phyloP scores from a whole-genome alignment of 2,329 filamentous ascomycete genomes.

The Elsinoe perseae region DNA sequence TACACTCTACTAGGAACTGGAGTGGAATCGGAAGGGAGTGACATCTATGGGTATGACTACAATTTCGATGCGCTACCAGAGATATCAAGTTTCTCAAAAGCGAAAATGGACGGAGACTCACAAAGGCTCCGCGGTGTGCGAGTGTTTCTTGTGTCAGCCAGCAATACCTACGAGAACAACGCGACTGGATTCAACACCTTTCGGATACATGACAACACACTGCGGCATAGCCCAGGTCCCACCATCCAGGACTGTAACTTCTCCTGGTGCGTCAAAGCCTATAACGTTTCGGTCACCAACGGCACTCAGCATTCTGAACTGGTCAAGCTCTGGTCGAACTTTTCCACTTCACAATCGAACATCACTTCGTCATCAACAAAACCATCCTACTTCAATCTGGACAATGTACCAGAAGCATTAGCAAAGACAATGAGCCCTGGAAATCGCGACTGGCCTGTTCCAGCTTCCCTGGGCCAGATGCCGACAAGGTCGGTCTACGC shows the following conservation, averaged over 20 bases:
- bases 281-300: not conserved
- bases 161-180: not conserved
- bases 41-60: not conserved
- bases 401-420: not conserved
- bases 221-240: not conserved
- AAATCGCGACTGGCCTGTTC: not conserved
- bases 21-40: not conserved
- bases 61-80: not conserved
- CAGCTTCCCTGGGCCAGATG: not conserved
- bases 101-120: not conserved
- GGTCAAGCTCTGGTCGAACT: not conserved
- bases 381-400: not conserved
- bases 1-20: not conserved
- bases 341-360: not conserved
- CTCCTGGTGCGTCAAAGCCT: not conserved
- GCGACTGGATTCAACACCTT: not conserved
- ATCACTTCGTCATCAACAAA: not conserved
- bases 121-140: not conserved
- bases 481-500: not conserved
- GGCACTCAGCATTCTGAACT: not conserved
- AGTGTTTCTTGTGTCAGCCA: not conserved
- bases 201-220: not conserved
- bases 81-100: not conserved
- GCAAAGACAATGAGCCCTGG: not conserved
- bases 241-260: not conserved